Evolutionary conservation across 176 grass and related monocot species (phyloP).

Genomic region (Hordeum vulgare): DNA sequence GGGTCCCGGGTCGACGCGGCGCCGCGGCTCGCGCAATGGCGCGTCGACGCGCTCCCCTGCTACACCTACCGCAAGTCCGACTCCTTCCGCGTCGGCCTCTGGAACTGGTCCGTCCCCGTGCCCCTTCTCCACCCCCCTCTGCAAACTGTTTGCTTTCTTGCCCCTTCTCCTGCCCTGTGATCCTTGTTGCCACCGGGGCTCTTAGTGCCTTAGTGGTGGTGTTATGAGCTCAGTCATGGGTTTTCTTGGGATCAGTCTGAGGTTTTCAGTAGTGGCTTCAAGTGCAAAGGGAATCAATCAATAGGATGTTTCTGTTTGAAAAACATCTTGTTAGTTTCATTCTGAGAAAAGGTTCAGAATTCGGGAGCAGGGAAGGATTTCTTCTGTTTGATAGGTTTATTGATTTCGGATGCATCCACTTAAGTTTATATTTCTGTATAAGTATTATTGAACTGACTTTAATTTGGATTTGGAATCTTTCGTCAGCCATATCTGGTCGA

Average conservation of each 20-base stretch:
- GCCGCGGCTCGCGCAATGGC: conserved; percentile 85
- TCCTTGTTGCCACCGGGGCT: not conserved
- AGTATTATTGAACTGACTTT: not conserved
- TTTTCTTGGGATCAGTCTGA: not conserved
- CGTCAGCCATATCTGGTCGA: not conserved
- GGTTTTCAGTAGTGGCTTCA: not conserved
- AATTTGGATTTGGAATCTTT: not conserved
- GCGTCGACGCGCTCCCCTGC: conserved; percentile 67
- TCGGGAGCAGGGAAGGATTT: not conserved
- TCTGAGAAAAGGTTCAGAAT: not conserved
- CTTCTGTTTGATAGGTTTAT: not conserved
- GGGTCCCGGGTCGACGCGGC: conserved; percentile 71
- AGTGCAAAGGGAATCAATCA: not conserved
- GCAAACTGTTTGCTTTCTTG: not conserved
- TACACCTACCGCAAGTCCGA: conserved; percentile 88
- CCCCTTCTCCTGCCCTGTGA: not conserved
- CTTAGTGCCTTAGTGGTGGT: not conserved
- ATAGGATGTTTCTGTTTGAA: not conserved
- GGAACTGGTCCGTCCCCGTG: conserved; percentile 64
- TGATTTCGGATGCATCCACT: not conserved
- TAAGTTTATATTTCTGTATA: not conserved
- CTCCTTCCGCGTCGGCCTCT: conserved; percentile 86
- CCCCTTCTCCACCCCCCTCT: not conserved
- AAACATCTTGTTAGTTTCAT: not conserved
- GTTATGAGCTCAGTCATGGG: too few species aligned